phyloP scores from a whole-genome alignment of 108 stramenopile species.

The Nitzschia inconspicua region DNA sequence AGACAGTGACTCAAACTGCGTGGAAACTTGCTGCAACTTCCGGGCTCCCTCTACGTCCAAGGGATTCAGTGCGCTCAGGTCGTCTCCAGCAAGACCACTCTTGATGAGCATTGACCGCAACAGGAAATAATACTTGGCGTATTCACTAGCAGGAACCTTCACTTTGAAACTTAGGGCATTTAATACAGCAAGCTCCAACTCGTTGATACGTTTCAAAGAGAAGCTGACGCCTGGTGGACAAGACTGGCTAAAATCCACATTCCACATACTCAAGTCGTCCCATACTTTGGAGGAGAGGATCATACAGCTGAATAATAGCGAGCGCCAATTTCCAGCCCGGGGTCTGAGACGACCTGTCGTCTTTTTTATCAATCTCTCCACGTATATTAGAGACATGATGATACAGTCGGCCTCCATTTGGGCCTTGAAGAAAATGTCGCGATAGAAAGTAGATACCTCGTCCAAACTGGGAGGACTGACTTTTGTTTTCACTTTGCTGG shows the following conservation, averaged over 20 bases:
- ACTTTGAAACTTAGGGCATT: slow-evolving; percentile 79
- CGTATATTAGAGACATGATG: slow-evolving; percentile 94
- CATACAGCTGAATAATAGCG: slow-evolving; percentile 77
- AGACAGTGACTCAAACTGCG: slow-evolving; percentile 34
- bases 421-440: slow-evolving; percentile 72
- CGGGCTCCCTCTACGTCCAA: slow-evolving; percentile 72
- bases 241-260: slow-evolving; percentile 84
- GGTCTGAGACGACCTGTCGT: slow-evolving; percentile 78
- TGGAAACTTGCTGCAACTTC: slow-evolving; percentile 36
- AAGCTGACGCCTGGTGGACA: slow-evolving; percentile 68
- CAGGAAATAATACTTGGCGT: slow-evolving; percentile 97
- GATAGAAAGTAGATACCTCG: slow-evolving; percentile 76
- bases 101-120: slow-evolving; percentile 80
- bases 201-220: slow-evolving; percentile 83
- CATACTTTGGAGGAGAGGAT: slow-evolving; percentile 78
- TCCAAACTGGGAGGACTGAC: slow-evolving; percentile 45
- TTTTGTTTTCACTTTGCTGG: slow-evolving; percentile 4
- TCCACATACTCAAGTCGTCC: slow-evolving; percentile 94
- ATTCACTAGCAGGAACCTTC: slow-evolving; percentile 87
- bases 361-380: slow-evolving; percentile 90
- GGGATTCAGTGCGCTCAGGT: slow-evolving; percentile 46
- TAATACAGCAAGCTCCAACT: slow-evolving; percentile 84
- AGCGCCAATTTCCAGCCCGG: slow-evolving; percentile 78
- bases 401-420: slow-evolving; percentile 95
- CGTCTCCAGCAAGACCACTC: slow-evolving; percentile 66